Percentiles rank a stretch among this genome's conserved stretches.
These are phyloP conservation scores for Graphilbum sp. DNA, from an alignment of 2,329 filamentous ascomycete genomes.

Conservation along the genomic window DNA sequence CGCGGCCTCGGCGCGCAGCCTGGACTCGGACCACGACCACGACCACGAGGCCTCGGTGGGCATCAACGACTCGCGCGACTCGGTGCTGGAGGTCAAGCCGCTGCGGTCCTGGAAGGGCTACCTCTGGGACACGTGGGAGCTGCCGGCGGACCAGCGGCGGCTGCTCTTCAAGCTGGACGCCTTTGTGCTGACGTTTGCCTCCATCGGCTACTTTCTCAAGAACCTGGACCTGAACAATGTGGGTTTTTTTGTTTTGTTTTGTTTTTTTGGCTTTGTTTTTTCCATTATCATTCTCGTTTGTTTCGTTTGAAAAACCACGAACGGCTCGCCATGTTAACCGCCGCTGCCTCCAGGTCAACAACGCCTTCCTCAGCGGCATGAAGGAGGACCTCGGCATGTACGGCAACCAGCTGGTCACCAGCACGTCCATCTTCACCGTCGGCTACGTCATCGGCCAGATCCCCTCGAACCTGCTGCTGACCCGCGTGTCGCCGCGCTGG, in stretches of 20 bases:
- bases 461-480: slow-evolving; percentile 11
- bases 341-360: too few relatives aligned
- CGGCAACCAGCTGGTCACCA: slow-evolving; percentile 21
- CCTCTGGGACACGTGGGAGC: slow-evolving; percentile 20
- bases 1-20: neutral
- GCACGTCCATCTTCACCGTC: slow-evolving; percentile 17
- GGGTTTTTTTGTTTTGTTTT: too few relatives aligned
- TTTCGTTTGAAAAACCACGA: too few relatives aligned
- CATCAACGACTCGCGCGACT: neutral
- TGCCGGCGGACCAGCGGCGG: slow-evolving; percentile 16
- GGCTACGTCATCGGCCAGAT: slow-evolving; percentile 14
- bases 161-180: slow-evolving; percentile 19
- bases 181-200: slow-evolving; percentile 18
- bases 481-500: slow-evolving; percentile 14
- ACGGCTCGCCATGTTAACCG: too few relatives aligned
- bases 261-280: too few relatives aligned
- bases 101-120: slow-evolving; percentile 19
- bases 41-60: neutral
- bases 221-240: slow-evolving; percentile 23
- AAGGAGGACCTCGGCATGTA: slow-evolving; percentile 25
- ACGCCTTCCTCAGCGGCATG: slow-evolving; percentile 33
- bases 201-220: slow-evolving; percentile 18
- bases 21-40: neutral
- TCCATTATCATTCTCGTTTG: too few relatives aligned
- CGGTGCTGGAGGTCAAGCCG: neutral